A percentile compares a stretch with the other conserved stretches of the same genome.
These are phyloP conservation scores for Yarrowia galli DNA, from an alignment of 1,139 yeast species.

Conservation along the genomic window DNA sequence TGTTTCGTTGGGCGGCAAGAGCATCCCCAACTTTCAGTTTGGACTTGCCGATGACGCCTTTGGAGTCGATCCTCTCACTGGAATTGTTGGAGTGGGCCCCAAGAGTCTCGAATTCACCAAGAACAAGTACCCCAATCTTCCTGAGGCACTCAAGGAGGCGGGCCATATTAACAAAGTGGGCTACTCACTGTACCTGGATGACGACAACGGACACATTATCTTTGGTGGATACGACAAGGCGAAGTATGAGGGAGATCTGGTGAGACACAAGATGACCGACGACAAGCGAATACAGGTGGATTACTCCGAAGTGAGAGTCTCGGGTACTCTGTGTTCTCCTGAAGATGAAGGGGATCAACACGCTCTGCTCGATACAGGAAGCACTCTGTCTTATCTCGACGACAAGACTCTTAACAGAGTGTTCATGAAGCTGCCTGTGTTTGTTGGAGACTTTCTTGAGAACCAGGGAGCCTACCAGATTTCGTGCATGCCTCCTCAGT, in stretches of 20 bases:
- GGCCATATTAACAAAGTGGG: slow-evolving; percentile 58
- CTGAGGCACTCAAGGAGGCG: slow-evolving; percentile 56
- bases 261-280: slow-evolving; percentile 44
- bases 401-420: slow-evolving; percentile 29
- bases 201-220: slow-evolving; percentile 57
- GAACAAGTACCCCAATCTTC: slow-evolving; percentile 52
- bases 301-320: not conserved
- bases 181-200: slow-evolving; percentile 61
- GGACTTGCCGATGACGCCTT: slow-evolving; percentile 47
- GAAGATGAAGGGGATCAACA: not conserved
- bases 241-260: slow-evolving; percentile 58
- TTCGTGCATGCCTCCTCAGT: slow-evolving; percentile 13
- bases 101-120: slow-evolving; percentile 51
- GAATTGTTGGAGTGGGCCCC: slow-evolving; percentile 52
- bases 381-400: slow-evolving; percentile 67
- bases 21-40: slow-evolving; percentile 44
- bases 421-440: slow-evolving; percentile 21
- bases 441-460: slow-evolving; percentile 7
- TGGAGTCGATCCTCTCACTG: slow-evolving; percentile 47
- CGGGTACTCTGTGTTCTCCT: slow-evolving; percentile 5
- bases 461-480: slow-evolving; percentile 16
- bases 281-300: slow-evolving; percentile 23
- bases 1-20: slow-evolving; percentile 41
- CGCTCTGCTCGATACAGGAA: slow-evolving; percentile 66
- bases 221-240: slow-evolving; percentile 67